phyloP scores from a whole-genome alignment of 1,284 basidiomycete species.

The Mycena sp. region DNA sequence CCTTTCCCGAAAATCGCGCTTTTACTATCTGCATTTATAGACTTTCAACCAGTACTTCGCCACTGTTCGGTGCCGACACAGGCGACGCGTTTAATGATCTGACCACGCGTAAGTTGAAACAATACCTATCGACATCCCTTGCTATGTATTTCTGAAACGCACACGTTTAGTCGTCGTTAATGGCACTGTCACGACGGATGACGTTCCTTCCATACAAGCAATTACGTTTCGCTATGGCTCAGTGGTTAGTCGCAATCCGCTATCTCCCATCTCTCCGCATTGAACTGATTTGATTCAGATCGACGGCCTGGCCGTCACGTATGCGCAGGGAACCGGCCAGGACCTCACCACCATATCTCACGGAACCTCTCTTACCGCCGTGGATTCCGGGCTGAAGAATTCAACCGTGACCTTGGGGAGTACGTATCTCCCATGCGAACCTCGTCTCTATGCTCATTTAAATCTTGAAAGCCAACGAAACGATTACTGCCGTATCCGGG shows the following conservation, averaged over 20 bases:
- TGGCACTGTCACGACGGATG: conserved; percentile 8
- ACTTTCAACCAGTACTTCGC: conserved; percentile 5
- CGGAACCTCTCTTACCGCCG: conserved; percentile 8
- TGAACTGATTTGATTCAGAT: conserved; percentile 5
- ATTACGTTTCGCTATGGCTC: conserved; percentile 8
- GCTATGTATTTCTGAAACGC: conserved; percentile 1
- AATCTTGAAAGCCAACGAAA: conserved; percentile 11
- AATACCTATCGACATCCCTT: not conserved
- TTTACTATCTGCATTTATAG: not conserved
- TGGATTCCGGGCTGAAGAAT: not conserved
- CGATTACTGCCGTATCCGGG: conserved; percentile 3
- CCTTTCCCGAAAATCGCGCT: not conserved
- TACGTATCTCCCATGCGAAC: not conserved
- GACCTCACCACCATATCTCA: conserved; percentile 5
- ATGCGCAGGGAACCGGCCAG: not conserved
- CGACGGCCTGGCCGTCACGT: conserved; percentile 6
- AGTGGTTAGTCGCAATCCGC: conserved; percentile 1
- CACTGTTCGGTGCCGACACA: not conserved
- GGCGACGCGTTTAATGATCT: conserved; percentile 12
- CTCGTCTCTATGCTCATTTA: not conserved
- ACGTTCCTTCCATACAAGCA: conserved; percentile 1
- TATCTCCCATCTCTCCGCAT: not conserved
- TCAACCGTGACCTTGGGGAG: not conserved
- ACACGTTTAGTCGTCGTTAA: conserved; percentile 9
- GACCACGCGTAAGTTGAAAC: conserved; percentile 2